Evolutionary conservation across 345 rosid genomes (phyloP), one percentile per base, ranked within the genome.

Genomic region (Lepidium didymum): DNA sequence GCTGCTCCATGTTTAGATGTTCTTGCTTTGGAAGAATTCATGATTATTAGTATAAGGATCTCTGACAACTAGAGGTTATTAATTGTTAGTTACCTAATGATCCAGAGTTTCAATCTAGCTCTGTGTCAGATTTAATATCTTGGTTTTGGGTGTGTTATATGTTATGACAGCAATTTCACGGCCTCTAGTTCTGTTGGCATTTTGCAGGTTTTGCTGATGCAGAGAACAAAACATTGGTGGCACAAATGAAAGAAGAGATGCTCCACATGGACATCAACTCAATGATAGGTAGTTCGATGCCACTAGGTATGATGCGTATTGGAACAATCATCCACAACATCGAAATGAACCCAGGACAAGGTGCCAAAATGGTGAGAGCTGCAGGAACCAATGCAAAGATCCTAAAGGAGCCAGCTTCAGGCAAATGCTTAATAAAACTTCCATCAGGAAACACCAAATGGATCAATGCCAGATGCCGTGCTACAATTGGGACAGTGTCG

Each of bases 241-340:
- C 81, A 37, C 80, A 77, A 62, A 87, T 87, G 82, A 83, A 71
- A 85, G 77, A 72, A 38, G 83, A 84, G 62, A 76, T 83, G 87
- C 79, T 78, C 23, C 85, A 84, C 69, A 85, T 88, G 15, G 97
- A 93, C 74, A 78, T 90, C 63, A 90, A 80, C 84, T 81, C 90
- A 8, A 96, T 88, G 83, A 79, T 84, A 7, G 97, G 98, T 43
- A 85, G 92, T 62, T 86, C 90, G 59, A 93, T 88, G 97, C 97
- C 97, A 0, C 79, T 90, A 27, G 78, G 84, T 49, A 69, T 82
- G 45, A 93, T 90, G 98, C 87, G 96, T 9, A 93, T 93, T 6
- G 97, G 97, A 35, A 90, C 96, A 9, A 76, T 88, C 50, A 86
- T 93, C 72, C 96, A 93, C 86, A 90, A 90, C 82, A 82, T 93